Percentiles rank a stretch among this genome's conserved stretches.
These are phyloP conservation scores for Lophium mytilinum DNA, from an alignment of 495 filamentous ascomycete genomes.

Conservation along the genomic window DNA sequence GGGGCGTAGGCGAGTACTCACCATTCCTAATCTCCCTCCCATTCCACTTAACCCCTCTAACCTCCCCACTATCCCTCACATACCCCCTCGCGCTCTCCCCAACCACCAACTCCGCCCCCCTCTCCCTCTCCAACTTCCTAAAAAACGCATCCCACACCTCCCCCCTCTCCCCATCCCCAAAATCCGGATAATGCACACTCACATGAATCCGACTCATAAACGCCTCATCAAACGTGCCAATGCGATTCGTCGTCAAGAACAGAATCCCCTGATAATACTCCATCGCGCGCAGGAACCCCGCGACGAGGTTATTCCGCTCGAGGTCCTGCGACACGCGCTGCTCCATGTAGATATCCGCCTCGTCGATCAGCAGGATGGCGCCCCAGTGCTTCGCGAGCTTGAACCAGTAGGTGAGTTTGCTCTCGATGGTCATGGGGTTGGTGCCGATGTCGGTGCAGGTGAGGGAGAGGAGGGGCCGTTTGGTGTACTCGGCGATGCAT, in stretches of 20 bases:
- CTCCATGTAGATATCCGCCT: slow-evolving; percentile 30
- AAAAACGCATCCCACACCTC: slow-evolving; percentile 24
- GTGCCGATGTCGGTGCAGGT: slow-evolving; percentile 15
- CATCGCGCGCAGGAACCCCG: slow-evolving; percentile 16
- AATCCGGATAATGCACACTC: slow-evolving; percentile 10
- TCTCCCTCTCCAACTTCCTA: slow-evolving; percentile 17
- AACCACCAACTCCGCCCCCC: slow-evolving; percentile 5
- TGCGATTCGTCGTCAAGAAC: slow-evolving; percentile 21
- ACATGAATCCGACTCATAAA: slow-evolving; percentile 25
- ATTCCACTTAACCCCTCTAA: slow-evolving; percentile 10
- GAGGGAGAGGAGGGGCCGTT: slow-evolving; percentile 10
- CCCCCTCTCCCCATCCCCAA: slow-evolving; percentile 2
- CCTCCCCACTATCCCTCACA: slow-evolving; percentile 2
- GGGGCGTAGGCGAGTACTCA: background rate
- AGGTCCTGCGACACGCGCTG: slow-evolving; percentile 5
- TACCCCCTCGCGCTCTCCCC: background rate
- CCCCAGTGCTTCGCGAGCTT: slow-evolving; percentile 22
- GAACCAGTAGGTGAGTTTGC: slow-evolving; percentile 8
- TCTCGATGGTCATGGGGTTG: slow-evolving; percentile 8
- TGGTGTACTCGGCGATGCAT: slow-evolving; percentile 15
- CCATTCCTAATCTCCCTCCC: slow-evolving; percentile 16
- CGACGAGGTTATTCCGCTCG: slow-evolving; percentile 19
- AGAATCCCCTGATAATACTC: slow-evolving; percentile 25
- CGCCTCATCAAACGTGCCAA: slow-evolving; percentile 27
- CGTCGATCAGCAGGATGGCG: slow-evolving; percentile 29